Percentiles rank a stretch among this genome's conserved stretches.
phyloP scores from a whole-genome alignment of 2,329 filamentous ascomycete genomes.

The Epicoccum nigrum region DNA sequence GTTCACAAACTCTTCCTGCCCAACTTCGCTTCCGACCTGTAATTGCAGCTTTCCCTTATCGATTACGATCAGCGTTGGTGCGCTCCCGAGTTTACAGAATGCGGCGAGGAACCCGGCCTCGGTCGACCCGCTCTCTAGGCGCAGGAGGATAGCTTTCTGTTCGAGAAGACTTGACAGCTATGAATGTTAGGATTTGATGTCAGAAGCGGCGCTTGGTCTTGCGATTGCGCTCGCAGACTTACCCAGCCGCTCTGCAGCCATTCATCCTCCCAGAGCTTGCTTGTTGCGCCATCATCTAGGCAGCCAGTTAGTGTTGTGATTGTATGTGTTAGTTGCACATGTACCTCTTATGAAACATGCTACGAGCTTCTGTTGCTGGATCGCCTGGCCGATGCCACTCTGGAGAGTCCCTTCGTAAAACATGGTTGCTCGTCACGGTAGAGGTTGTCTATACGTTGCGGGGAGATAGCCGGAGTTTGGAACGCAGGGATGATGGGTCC shows the following conservation, averaged over 20 bases:
- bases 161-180: constrained; percentile 59
- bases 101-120: constrained; percentile 83
- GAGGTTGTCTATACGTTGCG: constrained; percentile 9
- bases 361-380: constrained; percentile 77
- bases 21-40: constrained; percentile 70
- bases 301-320: not conserved
- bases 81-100: constrained; percentile 78
- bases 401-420: constrained; percentile 84
- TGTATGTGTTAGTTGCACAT: not conserved
- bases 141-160: constrained; percentile 70
- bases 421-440: constrained; percentile 56
- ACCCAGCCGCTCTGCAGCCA: constrained; percentile 59
- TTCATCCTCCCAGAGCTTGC: constrained; percentile 73
- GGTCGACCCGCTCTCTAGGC: constrained; percentile 73
- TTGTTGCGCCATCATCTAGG: constrained; percentile 72
- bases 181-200: not conserved
- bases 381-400: constrained; percentile 76
- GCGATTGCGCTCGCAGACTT: constrained; percentile 7
- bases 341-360: constrained; percentile 83
- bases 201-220: no score
- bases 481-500: not conserved
- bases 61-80: constrained; percentile 82
- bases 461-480: constrained; percentile 13
- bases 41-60: constrained; percentile 80
- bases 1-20: constrained; percentile 69